phyloP scores from a whole-genome alignment of 768 basidiomycete species.

The Cubamyces sp. region DNA sequence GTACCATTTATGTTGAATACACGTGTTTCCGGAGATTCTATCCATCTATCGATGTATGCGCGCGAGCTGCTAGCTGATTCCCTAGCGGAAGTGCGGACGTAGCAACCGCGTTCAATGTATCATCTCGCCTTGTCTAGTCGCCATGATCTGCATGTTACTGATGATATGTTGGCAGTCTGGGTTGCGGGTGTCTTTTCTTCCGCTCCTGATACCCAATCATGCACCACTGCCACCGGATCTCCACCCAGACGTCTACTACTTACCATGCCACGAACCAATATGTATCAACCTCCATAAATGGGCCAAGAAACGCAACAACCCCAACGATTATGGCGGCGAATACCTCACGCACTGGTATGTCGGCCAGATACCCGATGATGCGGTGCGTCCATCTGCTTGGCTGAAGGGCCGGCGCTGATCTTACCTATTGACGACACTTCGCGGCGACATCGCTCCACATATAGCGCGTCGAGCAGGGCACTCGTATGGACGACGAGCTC shows the following conservation, averaged over 20 bases:
- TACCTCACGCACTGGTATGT: constrained; percentile 61
- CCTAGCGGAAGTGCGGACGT: no score
- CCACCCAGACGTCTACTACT: background rate
- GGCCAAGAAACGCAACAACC: constrained; percentile 21
- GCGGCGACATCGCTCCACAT: background rate
- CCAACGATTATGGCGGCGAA: constrained; percentile 42
- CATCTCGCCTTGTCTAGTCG: background rate
- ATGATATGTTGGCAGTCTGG: constrained; percentile 45
- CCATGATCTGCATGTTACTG: background rate
- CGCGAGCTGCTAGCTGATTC: background rate
- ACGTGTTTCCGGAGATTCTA: background rate
- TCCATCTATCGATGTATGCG: background rate
- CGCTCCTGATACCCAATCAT: constrained; percentile 44
- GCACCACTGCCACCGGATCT: constrained; percentile 42
- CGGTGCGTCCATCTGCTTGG: constrained; percentile 42
- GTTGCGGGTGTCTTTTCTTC: constrained; percentile 50
- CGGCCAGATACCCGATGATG: constrained; percentile 55
- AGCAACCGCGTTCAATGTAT: background rate
- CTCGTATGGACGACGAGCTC: constrained; percentile 62
- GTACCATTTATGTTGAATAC: constrained; percentile 2
- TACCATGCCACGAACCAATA: constrained; percentile 47
- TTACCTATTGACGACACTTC: background rate
- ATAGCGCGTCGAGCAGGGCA: constrained; percentile 51
- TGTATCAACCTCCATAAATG: constrained; percentile 43
- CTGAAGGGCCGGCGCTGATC: background rate